Evolutionary conservation across 2,329 filamentous ascomycete species (phyloP).

Genomic region (Venturiaceae sp.): DNA sequence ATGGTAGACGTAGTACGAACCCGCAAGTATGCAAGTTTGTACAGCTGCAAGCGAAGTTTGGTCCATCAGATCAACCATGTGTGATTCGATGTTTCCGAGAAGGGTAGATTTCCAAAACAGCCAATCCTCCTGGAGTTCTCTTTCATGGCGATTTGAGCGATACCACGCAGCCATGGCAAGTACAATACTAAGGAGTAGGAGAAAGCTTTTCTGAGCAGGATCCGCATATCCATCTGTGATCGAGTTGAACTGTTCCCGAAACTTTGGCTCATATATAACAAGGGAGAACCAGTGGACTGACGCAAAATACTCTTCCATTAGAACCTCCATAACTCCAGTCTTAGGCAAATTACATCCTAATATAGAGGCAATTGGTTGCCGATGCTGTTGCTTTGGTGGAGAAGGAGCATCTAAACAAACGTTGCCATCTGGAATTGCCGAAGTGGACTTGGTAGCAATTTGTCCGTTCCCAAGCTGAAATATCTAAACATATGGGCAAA

Average conservation of each 20-base stretch:
- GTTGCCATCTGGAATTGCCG: slow-evolving; percentile 24
- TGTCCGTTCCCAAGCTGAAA: neutral
- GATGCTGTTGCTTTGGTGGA: slow-evolving; percentile 11
- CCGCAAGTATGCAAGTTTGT: slow-evolving; percentile 30
- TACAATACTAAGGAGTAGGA: slow-evolving; percentile 27
- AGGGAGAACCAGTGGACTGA: slow-evolving; percentile 36
- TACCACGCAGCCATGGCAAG: slow-evolving; percentile 31
- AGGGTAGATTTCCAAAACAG: neutral
- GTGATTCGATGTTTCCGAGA: slow-evolving; percentile 18
- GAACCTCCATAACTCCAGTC: slow-evolving; percentile 17
- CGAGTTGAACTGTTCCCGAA: slow-evolving; percentile 23
- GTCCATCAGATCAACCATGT: slow-evolving; percentile 32
- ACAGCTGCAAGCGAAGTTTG: slow-evolving; percentile 25
- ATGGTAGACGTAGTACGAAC: slow-evolving; percentile 32
- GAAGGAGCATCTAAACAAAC: slow-evolving; percentile 8
- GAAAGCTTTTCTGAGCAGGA: slow-evolving; percentile 24
- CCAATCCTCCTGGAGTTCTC: slow-evolving; percentile 6
- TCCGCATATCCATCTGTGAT: slow-evolving; percentile 24
- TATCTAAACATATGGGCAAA: no score
- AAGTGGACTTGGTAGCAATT: slow-evolving; percentile 21
- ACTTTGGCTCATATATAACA: slow-evolving; percentile 31
- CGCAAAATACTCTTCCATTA: slow-evolving; percentile 31
- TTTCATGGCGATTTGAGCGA: slow-evolving; percentile 16
- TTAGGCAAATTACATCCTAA: slow-evolving; percentile 21
- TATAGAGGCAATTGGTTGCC: slow-evolving; percentile 17